Conservation (phyloP, 306 rosid genomes). For the Cicer cuneatum region DNA sequence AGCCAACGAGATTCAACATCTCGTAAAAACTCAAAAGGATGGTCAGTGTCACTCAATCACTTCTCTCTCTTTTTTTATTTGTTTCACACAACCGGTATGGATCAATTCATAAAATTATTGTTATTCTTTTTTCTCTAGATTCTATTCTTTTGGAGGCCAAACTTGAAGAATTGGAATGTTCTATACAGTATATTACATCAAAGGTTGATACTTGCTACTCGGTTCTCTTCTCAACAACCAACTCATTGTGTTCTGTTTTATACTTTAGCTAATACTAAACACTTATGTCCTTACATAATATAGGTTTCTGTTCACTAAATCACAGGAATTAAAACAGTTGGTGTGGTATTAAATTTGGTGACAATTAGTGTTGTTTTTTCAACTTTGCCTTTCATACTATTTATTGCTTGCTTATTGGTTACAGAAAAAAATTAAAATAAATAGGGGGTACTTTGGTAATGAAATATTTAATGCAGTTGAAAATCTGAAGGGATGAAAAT, state of each 20-base stretch:
- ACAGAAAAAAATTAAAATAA: neutral
- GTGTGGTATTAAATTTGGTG: neutral
- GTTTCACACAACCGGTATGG: neutral
- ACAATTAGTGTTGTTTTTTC: neutral
- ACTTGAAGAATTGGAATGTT: conserved; percentile 62
- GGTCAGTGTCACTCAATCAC: conserved; percentile 49
- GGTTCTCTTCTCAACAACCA: conserved; percentile 18
- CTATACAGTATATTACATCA: conserved; percentile 54
- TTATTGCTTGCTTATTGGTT: neutral
- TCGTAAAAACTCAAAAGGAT: conserved; percentile 50
- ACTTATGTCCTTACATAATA: neutral
- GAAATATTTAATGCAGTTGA: neutral
- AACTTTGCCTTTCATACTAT: neutral
- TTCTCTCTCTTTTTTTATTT: neutral
- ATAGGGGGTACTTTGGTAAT: neutral
- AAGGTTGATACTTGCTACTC: conserved; percentile 57
- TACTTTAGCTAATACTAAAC: neutral
- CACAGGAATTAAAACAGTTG: neutral
- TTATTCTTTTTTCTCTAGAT: conserved; percentile 54
- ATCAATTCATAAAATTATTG: neutral
- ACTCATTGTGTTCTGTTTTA: conserved; percentile 4
- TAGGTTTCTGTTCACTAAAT: neutral
- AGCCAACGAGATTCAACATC: conserved; percentile 60
- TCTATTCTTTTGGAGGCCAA: conserved; percentile 53
- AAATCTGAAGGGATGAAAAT: neutral